These are phyloP conservation scores for Xylaria sp. DNA, from an alignment of 2,329 filamentous ascomycete species.

Conservation along the genomic window DNA sequence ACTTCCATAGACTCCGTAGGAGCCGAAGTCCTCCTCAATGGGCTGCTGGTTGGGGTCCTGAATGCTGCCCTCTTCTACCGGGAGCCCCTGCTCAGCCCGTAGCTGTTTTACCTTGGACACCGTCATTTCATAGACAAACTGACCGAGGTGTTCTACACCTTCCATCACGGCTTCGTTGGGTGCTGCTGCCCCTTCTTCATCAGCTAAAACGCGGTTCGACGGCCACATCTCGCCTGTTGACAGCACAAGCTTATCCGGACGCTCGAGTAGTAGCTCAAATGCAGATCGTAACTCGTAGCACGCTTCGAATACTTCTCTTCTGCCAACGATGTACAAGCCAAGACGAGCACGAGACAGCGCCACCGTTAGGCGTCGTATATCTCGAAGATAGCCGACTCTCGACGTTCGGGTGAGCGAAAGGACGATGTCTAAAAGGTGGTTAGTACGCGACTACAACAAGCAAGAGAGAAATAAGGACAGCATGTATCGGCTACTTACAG, in stretches of 20 bases:
- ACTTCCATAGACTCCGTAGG: slow-evolving; percentile 23
- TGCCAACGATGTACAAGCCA: slow-evolving; percentile 86
- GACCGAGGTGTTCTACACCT: slow-evolving; percentile 85
- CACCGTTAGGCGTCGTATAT: slow-evolving; percentile 88
- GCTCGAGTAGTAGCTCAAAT: slow-evolving; percentile 70
- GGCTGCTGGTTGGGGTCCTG: slow-evolving; percentile 18
- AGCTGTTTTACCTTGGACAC: slow-evolving; percentile 52
- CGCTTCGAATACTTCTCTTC: slow-evolving; percentile 79
- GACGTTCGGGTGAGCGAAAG: slow-evolving; percentile 87
- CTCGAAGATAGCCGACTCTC: slow-evolving; percentile 84
- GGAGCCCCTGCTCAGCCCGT: slow-evolving; percentile 35
- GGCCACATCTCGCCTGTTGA: slow-evolving; percentile 85
- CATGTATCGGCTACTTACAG: slow-evolving; percentile 62
- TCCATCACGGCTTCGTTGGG: slow-evolving; percentile 70
- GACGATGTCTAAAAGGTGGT: slow-evolving; percentile 66
- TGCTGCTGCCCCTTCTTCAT: slow-evolving; percentile 44
- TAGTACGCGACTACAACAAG: not conserved
- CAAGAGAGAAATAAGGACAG: not conserved
- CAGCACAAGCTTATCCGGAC: slow-evolving; percentile 75
- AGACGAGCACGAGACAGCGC: slow-evolving; percentile 87
- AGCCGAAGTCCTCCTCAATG: slow-evolving; percentile 30
- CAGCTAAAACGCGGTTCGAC: slow-evolving; percentile 48
- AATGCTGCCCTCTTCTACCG: slow-evolving; percentile 14
- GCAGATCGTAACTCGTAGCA: slow-evolving; percentile 84
- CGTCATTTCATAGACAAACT: slow-evolving; percentile 97